Evolutionary conservation across 1,284 basidiomycete species (phyloP).

Genomic region (Moniliophthora roreri): DNA sequence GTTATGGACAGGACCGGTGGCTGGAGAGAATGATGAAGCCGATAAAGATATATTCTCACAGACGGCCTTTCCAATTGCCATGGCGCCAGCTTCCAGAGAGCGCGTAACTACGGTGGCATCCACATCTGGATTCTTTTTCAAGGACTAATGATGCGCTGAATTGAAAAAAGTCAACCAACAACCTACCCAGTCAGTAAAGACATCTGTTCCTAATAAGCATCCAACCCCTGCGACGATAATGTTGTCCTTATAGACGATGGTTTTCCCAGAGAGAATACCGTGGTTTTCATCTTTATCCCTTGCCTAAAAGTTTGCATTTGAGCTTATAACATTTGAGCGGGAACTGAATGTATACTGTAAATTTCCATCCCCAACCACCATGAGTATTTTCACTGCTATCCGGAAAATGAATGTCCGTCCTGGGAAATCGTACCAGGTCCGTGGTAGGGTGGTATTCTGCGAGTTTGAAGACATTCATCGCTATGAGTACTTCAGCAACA

Average conservation of each 20-base stretch:
- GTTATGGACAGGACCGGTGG: conserved; percentile 14
- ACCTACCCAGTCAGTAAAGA: conserved; percentile 9
- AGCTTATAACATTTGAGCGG: background rate
- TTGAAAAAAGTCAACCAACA: background rate
- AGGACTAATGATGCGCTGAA: background rate
- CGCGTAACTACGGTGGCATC: conserved; percentile 15
- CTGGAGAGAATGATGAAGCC: conserved; percentile 11
- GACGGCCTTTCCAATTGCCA: conserved; percentile 10
- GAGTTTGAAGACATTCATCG: background rate
- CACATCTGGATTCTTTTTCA: conserved; percentile 6
- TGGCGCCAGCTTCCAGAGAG: conserved; percentile 13
- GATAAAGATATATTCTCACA: conserved; percentile 15
- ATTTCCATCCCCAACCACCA: conserved; percentile 11
- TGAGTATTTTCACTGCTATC: conserved; percentile 1
- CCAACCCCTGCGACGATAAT: conserved; percentile 9
- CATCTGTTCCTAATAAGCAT: conserved; percentile 11
- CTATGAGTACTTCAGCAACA: background rate
- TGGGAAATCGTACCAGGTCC: conserved; percentile 9
- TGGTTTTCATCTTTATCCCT: conserved; percentile 5
- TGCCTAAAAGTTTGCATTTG: background rate
- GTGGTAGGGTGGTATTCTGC: conserved; percentile 8
- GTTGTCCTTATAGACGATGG: conserved; percentile 9
- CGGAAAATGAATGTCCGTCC: conserved; percentile 4
- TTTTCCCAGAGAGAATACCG: conserved; percentile 3
- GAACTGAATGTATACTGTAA: background rate